Percentiles rank a stretch among this genome's conserved stretches.
These are phyloP conservation scores for Xylaria sp. DNA, from an alignment of 2,329 filamentous ascomycete species.

Conservation along the genomic window DNA sequence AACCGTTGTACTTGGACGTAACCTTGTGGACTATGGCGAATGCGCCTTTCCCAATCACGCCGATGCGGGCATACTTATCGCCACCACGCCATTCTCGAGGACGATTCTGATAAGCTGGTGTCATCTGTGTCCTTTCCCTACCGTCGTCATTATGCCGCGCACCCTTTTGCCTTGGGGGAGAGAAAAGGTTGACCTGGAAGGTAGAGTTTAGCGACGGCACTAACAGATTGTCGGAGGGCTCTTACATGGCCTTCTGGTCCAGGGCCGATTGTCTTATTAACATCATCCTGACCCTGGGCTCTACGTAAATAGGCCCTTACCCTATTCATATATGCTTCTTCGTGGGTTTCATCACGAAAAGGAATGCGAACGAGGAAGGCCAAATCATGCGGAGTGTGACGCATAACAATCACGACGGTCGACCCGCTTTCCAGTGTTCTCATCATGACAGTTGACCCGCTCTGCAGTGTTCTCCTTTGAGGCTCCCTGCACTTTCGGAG, in stretches of 20 bases:
- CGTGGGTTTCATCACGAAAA: slow-evolving; percentile 67
- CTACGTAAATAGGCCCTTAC: slow-evolving; percentile 65
- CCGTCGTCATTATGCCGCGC: slow-evolving; percentile 13
- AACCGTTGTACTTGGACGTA: slow-evolving; percentile 81
- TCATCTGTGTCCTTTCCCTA: slow-evolving; percentile 37
- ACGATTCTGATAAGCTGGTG: slow-evolving; percentile 37
- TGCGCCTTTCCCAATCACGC: slow-evolving; percentile 85
- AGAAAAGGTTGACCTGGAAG: slow-evolving; percentile 36
- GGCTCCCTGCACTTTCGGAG: slow-evolving; percentile 57
- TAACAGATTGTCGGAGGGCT: not conserved
- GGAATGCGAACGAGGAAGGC: slow-evolving; percentile 87
- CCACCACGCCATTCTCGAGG: slow-evolving; percentile 80
- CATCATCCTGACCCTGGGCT: slow-evolving; percentile 36
- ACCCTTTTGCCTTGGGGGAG: slow-evolving; percentile 21
- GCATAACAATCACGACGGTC: slow-evolving; percentile 69
- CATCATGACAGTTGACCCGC: slow-evolving; percentile 43
- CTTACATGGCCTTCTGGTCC: slow-evolving; percentile 52
- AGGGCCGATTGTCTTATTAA: slow-evolving; percentile 50
- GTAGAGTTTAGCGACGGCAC: slow-evolving; percentile 15
- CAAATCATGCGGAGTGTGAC: slow-evolving; percentile 60
- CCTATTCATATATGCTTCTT: slow-evolving; percentile 68
- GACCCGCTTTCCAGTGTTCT: slow-evolving; percentile 74
- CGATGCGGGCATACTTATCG: slow-evolving; percentile 79
- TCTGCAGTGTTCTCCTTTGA: slow-evolving; percentile 39
- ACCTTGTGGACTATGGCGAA: slow-evolving; percentile 94